phyloP scores from a whole-genome alignment of 2,329 filamentous ascomycete genomes.

The Calonectria naviculata region DNA sequence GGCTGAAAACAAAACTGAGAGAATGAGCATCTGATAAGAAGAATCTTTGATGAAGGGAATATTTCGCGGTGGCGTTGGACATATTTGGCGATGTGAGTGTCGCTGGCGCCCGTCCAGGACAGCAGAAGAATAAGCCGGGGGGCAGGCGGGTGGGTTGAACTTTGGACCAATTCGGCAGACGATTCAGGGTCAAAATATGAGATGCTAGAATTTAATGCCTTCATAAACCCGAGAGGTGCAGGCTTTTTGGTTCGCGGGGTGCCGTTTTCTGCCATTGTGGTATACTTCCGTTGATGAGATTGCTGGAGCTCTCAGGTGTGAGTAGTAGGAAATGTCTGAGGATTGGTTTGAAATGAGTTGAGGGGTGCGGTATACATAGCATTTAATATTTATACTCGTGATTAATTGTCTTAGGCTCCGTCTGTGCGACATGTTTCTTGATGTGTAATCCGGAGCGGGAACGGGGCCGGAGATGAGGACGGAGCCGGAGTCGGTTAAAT shows the following conservation, averaged over 20 bases:
- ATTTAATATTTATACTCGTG: too few relatives aligned
- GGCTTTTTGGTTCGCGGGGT: background rate
- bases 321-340: background rate
- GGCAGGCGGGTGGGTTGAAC: conserved; percentile 23
- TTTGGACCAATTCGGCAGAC: background rate
- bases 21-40: conserved; percentile 57
- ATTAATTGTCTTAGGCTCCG: background rate
- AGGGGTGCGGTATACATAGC: background rate
- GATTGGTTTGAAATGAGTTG: background rate
- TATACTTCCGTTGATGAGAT: background rate
- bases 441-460: background rate
- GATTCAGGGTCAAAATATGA: conserved; percentile 44
- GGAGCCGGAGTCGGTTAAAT: background rate
- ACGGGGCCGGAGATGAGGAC: background rate
- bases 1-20: conserved; percentile 48
- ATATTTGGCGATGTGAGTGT: conserved; percentile 64
- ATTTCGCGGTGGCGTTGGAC: conserved; percentile 54
- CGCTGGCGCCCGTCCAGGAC: conserved; percentile 63
- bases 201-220: conserved; percentile 48
- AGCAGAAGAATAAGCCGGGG: conserved; percentile 61
- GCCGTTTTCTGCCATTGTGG: background rate
- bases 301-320: background rate
- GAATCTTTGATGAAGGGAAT: conserved; percentile 57
- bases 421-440: background rate
- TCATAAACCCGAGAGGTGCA: conserved; percentile 48